phyloP scores from a whole-genome alignment of 768 basidiomycete species.

The Mycena olivaceomarginata region DNA sequence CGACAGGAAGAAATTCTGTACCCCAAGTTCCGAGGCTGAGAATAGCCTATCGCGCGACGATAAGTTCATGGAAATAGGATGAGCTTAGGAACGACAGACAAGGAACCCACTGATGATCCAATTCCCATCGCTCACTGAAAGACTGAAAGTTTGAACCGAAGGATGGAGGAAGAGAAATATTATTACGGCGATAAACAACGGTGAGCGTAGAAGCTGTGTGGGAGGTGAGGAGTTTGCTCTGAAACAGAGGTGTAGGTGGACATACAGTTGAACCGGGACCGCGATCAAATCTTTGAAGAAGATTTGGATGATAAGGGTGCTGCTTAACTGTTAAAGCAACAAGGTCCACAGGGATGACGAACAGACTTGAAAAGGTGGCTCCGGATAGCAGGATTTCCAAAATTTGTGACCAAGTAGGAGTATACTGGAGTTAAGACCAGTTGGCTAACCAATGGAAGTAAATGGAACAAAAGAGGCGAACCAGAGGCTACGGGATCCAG shows the following conservation, averaged over 20 bases:
- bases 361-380: constrained; percentile 23
- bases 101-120: constrained; percentile 18
- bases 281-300: constrained; percentile 42
- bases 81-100: constrained; percentile 7
- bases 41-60: background rate
- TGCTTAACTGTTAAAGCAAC: background rate
- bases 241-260: background rate
- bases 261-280: constrained; percentile 36
- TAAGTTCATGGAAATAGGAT: background rate
- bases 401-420: constrained; percentile 23
- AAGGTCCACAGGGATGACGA: background rate
- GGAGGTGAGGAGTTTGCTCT: background rate
- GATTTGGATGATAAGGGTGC: constrained; percentile 43
- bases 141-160: background rate
- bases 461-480: background rate
- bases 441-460: background rate
- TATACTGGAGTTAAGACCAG: background rate
- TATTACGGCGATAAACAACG: constrained; percentile 20
- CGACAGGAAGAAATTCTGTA: background rate
- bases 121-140: constrained; percentile 35
- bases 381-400: constrained; percentile 30
- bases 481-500: constrained; percentile 12
- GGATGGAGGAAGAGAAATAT: background rate
- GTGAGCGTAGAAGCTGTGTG: constrained; percentile 15
- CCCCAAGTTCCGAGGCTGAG: constrained; percentile 12